Base-by-base conservation (phyloP, 2,329 filamentous ascomycete genomes). In the Pseudogymnoascus sp. region DNA sequence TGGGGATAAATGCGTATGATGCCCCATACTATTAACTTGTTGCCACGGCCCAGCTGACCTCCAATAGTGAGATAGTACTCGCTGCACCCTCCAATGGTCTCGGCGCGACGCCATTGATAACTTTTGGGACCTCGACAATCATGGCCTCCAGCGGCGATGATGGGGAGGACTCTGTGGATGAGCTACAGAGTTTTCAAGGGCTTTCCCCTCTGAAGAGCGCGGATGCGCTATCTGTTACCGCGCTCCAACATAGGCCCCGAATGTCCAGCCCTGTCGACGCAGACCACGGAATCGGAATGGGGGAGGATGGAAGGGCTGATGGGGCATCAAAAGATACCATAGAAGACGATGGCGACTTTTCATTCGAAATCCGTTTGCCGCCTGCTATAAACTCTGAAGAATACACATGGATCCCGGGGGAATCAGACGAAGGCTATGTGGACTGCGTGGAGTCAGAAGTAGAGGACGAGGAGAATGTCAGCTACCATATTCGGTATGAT, bases 401-500 rank as follows among this genome's bases (percentile, higher is more conserved):
- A n/a, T 60, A 60, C 16, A 25, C 33, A 22, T 38, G n/a, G 11
- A 3, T 60, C 11, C 14, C 33, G 9, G 58, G 1, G 33, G 33
- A n/a, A 14, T 41, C 58, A 42, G 68, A 67, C 30, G 66, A 69
- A 39, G 66, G 64, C 36, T 73, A 68, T 2, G 72, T 75, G n/a
- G 68, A 73, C 16, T 45, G 60, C 4, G 64, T 73, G 2, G 30
- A 72, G n/a, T 64, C 67, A 30, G 69, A 71, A 23, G 22, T 68
- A 12, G 36, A 67, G 33, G 62, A 62, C 2, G 28, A 60, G 9
- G 60, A 67, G 61, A 67, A 66, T 7, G 42, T 67, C 14, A 63
- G 65, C 60, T 75, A 73, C 62, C 65, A 60, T 35, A 68, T 75
- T 19, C 68, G 70, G 61, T 73, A 68, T 62, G 71, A 70, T 35